Percentiles rank a stretch among this genome's conserved stretches.
phyloP scores from a whole-genome alignment of 2,329 filamentous ascomycete genomes.

The Cadophora gregata region DNA sequence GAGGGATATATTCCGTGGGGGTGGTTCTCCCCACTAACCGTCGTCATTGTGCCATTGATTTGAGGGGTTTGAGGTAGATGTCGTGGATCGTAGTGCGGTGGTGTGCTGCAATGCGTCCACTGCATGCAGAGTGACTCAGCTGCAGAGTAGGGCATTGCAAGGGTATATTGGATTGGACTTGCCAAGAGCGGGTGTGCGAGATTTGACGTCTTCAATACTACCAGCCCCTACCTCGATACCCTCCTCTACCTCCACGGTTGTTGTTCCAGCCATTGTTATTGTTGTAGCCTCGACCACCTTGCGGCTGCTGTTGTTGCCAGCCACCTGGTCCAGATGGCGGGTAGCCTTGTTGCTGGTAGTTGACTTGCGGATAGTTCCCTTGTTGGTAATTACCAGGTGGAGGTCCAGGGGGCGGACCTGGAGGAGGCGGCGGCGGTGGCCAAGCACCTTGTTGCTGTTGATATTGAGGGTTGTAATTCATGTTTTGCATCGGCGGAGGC shows the following conservation, averaged over 20 bases:
- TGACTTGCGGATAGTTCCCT: constrained; percentile 25
- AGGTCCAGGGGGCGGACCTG: constrained; percentile 39
- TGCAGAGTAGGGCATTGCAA: not conserved
- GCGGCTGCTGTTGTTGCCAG: constrained; percentile 39
- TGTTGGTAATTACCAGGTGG: constrained; percentile 31
- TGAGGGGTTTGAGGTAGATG: not conserved
- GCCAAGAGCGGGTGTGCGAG: not conserved
- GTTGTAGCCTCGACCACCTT: constrained; percentile 35
- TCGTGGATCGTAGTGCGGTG: not conserved
- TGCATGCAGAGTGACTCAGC: constrained; percentile 4
- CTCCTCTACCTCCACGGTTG: constrained; percentile 37
- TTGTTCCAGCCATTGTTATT: constrained; percentile 39
- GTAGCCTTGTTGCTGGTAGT: constrained; percentile 32
- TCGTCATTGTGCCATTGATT: not conserved
- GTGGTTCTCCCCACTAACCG: not conserved
- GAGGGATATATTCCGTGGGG: constrained; percentile 11
- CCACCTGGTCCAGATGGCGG: constrained; percentile 35
- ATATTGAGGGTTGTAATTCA: constrained; percentile 32
- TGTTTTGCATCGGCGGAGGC: constrained; percentile 34
- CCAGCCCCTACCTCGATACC: constrained; percentile 40
- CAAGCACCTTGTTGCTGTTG: constrained; percentile 23
- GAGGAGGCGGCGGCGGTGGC: constrained; percentile 33
- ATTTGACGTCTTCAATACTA: not conserved
- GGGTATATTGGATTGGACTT: not conserved
- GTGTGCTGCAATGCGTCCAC: not conserved